Evolutionary conservation across 2,329 filamentous ascomycete genomes (phyloP), one percentile per base, ranked within the genome.

Genomic region (Apiospora aurea): DNA sequence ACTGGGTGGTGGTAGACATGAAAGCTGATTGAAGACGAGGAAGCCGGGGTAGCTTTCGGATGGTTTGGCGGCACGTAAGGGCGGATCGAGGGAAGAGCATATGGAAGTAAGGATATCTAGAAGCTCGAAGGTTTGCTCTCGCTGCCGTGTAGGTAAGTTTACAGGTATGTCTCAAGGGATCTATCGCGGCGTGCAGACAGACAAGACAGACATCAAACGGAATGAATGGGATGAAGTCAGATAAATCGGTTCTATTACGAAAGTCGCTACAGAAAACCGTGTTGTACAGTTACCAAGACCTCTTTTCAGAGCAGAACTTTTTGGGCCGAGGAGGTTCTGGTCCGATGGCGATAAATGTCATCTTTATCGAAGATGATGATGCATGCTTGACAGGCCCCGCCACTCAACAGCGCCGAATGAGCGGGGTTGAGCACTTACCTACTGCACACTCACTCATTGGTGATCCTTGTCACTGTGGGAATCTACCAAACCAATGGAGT

Each of bases 1-100:
- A 80, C 41, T 79, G 75, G 68, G 77, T 76, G 66, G 80, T 78
- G 66, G 80, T 78, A 70, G 82, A 79, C 82, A 81, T 81, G 69
- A 75, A 76, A 72, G 76, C 70, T 67, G 77, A 73, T 73, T 76
- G 77, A 38, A 75, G 53, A 66, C 78, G 80, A 70, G 77, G 76
- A 26, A 68, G 18, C 34, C 57, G 57, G 2, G 57, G 57, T 11
- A 64, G 29, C 18, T n/a, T n/a, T 64, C 34, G 57, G 41, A 64
- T 64, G 21, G 34, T 64, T 24, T 41, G 57, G 11, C 57, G 57
- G 10, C 57, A 64, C 18, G 34, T 29, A 21, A 64, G 14, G 11
- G 57, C 34, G 44, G 41, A 47, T 47, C 41, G 66, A 14, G 43
- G 43, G 66, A 68, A 46, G 66, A 26, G 66, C 66, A 68, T 68